Conservation (phyloP, 306 rosid genomes). For the Nissolia schottii region DNA sequence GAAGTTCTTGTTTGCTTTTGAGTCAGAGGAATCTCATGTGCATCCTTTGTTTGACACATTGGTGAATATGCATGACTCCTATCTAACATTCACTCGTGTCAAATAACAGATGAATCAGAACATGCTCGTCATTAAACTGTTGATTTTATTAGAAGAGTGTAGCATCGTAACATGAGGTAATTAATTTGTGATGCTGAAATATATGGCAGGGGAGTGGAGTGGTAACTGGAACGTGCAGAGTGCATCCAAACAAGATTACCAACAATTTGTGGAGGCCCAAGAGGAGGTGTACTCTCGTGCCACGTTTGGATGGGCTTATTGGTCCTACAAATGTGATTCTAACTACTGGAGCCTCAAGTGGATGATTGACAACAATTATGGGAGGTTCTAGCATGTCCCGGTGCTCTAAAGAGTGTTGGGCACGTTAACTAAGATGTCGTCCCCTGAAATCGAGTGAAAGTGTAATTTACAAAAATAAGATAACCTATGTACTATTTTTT, state of each 20-base stretch:
- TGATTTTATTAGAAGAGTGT: not conserved
- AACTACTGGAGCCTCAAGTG: slow-evolving; percentile 50
- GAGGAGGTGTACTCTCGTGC: slow-evolving; percentile 44
- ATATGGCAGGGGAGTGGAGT: slow-evolving; percentile 57
- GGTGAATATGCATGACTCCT: too few relatives aligned
- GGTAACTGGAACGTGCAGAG: slow-evolving; percentile 33
- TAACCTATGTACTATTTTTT: not conserved
- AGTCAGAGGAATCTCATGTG: too few relatives aligned
- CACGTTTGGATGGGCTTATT: slow-evolving; percentile 64
- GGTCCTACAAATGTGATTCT: slow-evolving; percentile 48
- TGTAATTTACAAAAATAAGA: slow-evolving; percentile 6
- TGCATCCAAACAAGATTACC: slow-evolving; percentile 40
- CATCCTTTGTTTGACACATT: too few relatives aligned
- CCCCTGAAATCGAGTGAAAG: not conserved
- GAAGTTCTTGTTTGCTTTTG: not conserved
- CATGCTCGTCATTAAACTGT: not conserved
- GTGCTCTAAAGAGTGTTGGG: not conserved
- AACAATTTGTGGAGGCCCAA: slow-evolving; percentile 33
- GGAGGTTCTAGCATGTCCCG: not conserved
- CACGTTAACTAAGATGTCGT: not conserved
- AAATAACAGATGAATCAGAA: too few relatives aligned
- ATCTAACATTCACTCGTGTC: too few relatives aligned
- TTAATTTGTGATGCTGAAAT: not conserved
- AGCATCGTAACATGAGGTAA: not conserved
- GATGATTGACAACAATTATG: slow-evolving; percentile 42